Conservation (phyloP, 2,329 filamentous ascomycete species). For the Pseudogymnoascus pannorum region DNA sequence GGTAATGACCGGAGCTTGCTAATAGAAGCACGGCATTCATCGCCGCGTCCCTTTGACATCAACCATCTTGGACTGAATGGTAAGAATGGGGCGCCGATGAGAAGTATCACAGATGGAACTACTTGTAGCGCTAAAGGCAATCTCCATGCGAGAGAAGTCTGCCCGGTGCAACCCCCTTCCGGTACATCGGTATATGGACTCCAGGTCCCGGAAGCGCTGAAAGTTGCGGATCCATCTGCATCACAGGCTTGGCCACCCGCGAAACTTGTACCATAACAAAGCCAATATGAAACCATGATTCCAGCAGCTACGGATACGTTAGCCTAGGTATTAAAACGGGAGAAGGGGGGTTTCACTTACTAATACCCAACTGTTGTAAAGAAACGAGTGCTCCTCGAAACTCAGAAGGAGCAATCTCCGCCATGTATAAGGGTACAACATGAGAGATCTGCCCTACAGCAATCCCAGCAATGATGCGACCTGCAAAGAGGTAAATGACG, state of each 20-base stretch:
- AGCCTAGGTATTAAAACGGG: not conserved
- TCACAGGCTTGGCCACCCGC: constrained; percentile 36
- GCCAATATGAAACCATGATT: constrained; percentile 41
- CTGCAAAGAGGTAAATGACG: constrained; percentile 56
- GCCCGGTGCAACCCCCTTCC: constrained; percentile 19
- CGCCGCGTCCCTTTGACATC: constrained; percentile 27
- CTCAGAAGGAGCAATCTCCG: constrained; percentile 43
- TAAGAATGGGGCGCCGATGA: constrained; percentile 13
- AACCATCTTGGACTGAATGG: constrained; percentile 26
- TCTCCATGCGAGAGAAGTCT: constrained; percentile 28
- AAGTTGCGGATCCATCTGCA: constrained; percentile 17
- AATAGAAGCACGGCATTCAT: constrained; percentile 21
- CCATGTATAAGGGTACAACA: constrained; percentile 47
- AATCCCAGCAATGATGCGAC: constrained; percentile 63
- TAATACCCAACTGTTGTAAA: constrained; percentile 45
- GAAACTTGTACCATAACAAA: constrained; percentile 37
- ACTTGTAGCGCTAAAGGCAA: constrained; percentile 20
- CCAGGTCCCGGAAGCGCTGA: constrained; percentile 12
- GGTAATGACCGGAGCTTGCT: constrained; percentile 21
- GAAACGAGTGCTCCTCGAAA: constrained; percentile 55
- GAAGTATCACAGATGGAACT: constrained; percentile 16
- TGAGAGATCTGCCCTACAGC: constrained; percentile 59
- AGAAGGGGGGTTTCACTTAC: not conserved
- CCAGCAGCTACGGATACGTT: constrained; percentile 43
- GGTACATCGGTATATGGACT: constrained; percentile 16